Percentiles rank a stretch among this genome's conserved stretches.
Evolutionary conservation across 805 yeast genomes (phyloP).

Genomic region (Saccharomycopsis fibuligera): DNA sequence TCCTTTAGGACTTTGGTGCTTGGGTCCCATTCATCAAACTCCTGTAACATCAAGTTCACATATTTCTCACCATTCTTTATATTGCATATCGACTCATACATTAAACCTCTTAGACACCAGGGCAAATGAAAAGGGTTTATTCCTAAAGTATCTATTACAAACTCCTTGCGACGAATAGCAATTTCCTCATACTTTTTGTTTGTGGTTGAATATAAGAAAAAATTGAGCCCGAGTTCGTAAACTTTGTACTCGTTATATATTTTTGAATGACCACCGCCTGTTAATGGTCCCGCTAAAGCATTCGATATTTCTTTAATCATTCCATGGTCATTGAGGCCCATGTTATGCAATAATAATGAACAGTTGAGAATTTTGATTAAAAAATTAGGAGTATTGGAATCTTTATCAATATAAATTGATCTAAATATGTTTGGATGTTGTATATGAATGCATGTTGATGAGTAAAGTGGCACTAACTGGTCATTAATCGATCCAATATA

Average conservation of each 20-base stretch:
- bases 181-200: constrained; percentile 27
- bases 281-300: constrained; percentile 79
- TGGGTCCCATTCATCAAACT: constrained; percentile 85
- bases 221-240: constrained; percentile 70
- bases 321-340: constrained; percentile 80
- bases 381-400: constrained; percentile 73
- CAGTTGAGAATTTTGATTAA: constrained; percentile 67
- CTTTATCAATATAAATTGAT: constrained; percentile 83
- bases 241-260: constrained; percentile 82
- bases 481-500: constrained; percentile 89
- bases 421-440: constrained; percentile 86
- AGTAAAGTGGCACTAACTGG: constrained; percentile 88
- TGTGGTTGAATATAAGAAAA: constrained; percentile 57
- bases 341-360: constrained; percentile 66
- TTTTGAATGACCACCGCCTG: constrained; percentile 93
- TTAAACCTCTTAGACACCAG: constrained; percentile 84
- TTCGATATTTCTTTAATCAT: constrained; percentile 77
- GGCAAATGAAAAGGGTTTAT: constrained; percentile 83
- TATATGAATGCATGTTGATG: constrained; percentile 75
- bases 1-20: constrained; percentile 77
- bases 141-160: constrained; percentile 59
- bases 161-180: constrained; percentile 30
- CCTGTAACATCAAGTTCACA: constrained; percentile 52
- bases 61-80: constrained; percentile 46
- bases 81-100: constrained; percentile 54